phyloP scores from a whole-genome alignment of 2,329 filamentous ascomycete species.

The Xylaria sp. region DNA sequence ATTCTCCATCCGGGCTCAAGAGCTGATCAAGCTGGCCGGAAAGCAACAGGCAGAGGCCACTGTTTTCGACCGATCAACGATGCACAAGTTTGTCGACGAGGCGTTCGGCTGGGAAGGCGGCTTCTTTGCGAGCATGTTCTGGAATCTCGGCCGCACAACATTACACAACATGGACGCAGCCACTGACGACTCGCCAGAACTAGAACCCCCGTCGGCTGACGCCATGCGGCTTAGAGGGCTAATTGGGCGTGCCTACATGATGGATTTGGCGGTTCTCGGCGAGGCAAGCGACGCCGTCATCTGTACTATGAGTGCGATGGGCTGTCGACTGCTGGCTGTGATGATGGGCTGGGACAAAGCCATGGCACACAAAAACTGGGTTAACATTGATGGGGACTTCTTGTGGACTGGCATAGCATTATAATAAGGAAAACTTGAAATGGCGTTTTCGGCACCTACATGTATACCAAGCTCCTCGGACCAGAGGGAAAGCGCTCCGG shows the following conservation, averaged over 20 bases:
- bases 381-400: slow-evolving; percentile 80
- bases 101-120: slow-evolving; percentile 89
- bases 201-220: slow-evolving; percentile 56
- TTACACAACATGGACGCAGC: slow-evolving; percentile 53
- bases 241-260: slow-evolving; percentile 81
- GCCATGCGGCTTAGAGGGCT: slow-evolving; percentile 77
- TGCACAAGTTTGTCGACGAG: slow-evolving; percentile 77
- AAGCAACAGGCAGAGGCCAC: slow-evolving; percentile 62
- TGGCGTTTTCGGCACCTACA: slow-evolving; percentile 29
- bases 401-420: slow-evolving; percentile 64
- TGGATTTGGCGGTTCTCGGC: slow-evolving; percentile 81
- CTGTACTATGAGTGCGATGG: slow-evolving; percentile 78
- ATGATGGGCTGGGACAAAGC: slow-evolving; percentile 87
- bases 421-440: slow-evolving; percentile 12
- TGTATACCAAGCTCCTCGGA: slow-evolving; percentile 6
- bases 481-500: background rate
- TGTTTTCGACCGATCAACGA: slow-evolving; percentile 59
- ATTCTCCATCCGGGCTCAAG: slow-evolving; percentile 72
- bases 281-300: slow-evolving; percentile 76
- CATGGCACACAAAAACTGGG: slow-evolving; percentile 71
- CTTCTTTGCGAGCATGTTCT: slow-evolving; percentile 85
- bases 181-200: slow-evolving; percentile 50
- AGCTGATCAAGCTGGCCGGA: slow-evolving; percentile 79
- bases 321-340: slow-evolving; percentile 80
- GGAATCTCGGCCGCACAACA: slow-evolving; percentile 72